These are phyloP conservation scores for Fusarium austroafricanum DNA, from an alignment of 2,329 filamentous ascomycete genomes.

Conservation along the genomic window DNA sequence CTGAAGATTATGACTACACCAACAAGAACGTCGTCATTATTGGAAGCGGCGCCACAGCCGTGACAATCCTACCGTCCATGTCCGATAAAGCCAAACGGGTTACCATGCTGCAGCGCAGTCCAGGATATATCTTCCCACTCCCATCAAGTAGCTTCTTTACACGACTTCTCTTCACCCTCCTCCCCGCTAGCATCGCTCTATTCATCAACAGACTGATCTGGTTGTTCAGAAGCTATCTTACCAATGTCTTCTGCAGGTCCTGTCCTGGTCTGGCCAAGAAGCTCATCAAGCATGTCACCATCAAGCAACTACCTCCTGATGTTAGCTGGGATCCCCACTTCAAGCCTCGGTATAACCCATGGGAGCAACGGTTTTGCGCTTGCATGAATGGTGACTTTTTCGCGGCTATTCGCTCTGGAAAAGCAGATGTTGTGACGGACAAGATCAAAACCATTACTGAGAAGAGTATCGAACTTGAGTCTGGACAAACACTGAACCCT, in stretches of 20 bases:
- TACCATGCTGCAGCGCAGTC: constrained; percentile 77
- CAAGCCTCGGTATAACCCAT: constrained; percentile 65
- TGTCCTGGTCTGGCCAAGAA: constrained; percentile 60
- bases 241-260: constrained; percentile 60
- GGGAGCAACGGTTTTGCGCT: constrained; percentile 77
- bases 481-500: constrained; percentile 60
- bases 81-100: constrained; percentile 67
- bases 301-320: constrained; percentile 59
- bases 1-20: constrained; percentile 71
- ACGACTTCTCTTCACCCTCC: constrained; percentile 51
- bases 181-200: constrained; percentile 58
- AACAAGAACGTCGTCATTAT: constrained; percentile 74
- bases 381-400: constrained; percentile 61
- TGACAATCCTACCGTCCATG: constrained; percentile 73
- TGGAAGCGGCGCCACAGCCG: constrained; percentile 74
- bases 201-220: constrained; percentile 61
- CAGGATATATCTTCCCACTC: constrained; percentile 68
- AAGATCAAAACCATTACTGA: constrained; percentile 59
- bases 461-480: constrained; percentile 57
- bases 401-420: constrained; percentile 53
- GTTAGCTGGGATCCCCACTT: constrained; percentile 66
- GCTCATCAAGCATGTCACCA: constrained; percentile 57
- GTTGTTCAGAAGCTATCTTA: constrained; percentile 56
- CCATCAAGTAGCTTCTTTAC: constrained; percentile 56
- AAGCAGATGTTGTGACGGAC: constrained; percentile 58